Conservation (phyloP, 352 stramenopile species). For the Pseudoperonospora humuli region DNA sequence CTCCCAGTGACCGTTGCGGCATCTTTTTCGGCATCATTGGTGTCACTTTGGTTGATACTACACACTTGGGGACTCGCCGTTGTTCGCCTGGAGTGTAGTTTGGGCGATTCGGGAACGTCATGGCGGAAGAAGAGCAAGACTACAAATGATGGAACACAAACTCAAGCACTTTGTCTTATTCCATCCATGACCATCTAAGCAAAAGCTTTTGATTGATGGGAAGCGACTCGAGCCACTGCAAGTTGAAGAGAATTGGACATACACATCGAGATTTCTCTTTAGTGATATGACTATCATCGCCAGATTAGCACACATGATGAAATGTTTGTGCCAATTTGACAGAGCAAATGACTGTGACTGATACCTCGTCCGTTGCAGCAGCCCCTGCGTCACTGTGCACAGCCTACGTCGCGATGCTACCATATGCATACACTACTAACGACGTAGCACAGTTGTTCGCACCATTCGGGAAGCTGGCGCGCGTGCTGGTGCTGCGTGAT, state of each 20-base stretch:
- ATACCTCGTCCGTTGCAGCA: not conserved
- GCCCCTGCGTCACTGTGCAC: conserved; percentile 30
- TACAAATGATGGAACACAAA: not conserved
- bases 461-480: conserved; percentile 63
- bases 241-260: too few species aligned
- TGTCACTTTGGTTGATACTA: not conserved
- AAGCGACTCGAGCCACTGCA: not conserved
- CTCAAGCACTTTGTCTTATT: not conserved
- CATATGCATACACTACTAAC: conserved; percentile 83
- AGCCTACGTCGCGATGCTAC: conserved; percentile 84
- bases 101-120: not conserved
- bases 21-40: not conserved
- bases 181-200: not conserved
- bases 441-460: conserved; percentile 82
- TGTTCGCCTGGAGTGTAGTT: conserved; percentile 24
- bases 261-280: too few species aligned
- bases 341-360: not conserved
- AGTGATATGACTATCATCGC: too few species aligned
- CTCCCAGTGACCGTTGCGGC: not conserved
- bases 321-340: not conserved
- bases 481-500: conserved; percentile 70
- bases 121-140: not conserved
- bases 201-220: not conserved
- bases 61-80: not conserved
- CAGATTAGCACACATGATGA: not conserved